These are phyloP conservation scores for Chalciporus sp. DNA, from an alignment of 1,284 basidiomycete species.

Conservation along the genomic window DNA sequence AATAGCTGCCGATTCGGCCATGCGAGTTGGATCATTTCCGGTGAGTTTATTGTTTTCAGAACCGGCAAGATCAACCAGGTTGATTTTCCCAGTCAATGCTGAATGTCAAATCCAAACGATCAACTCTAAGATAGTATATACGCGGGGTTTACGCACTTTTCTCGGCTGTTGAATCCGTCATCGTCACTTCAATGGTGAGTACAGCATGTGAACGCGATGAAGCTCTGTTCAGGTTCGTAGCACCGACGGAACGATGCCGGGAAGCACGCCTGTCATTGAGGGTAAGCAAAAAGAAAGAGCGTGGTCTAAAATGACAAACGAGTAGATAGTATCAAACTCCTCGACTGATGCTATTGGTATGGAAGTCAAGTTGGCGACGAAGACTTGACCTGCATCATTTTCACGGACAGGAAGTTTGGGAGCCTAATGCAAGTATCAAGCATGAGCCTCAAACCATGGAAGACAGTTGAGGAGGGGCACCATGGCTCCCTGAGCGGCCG, in stretches of 20 bases:
- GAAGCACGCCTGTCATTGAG: conserved; percentile 55
- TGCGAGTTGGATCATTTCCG: conserved; percentile 77
- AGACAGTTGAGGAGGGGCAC: not conserved
- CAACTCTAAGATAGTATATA: not conserved
- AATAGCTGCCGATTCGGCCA: conserved; percentile 83
- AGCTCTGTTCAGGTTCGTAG: conserved; percentile 76
- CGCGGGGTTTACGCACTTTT: conserved; percentile 42
- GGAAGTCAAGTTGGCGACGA: conserved; percentile 72
- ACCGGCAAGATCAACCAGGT: conserved; percentile 84
- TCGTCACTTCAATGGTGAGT: conserved; percentile 65
- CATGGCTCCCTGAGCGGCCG: not conserved
- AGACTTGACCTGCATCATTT: conserved; percentile 72
- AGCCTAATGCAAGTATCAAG: conserved; percentile 45
- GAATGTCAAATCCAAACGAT: not conserved
- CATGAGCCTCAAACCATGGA: not conserved
- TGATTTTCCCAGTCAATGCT: conserved; percentile 75
- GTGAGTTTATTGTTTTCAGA: conserved; percentile 89
- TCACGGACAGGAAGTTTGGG: conserved; percentile 81
- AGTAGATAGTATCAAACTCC: conserved; percentile 69
- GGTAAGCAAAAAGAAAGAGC: not conserved
- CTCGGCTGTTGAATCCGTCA: conserved; percentile 49
- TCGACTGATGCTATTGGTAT: conserved; percentile 50
- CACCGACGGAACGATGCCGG: conserved; percentile 77
- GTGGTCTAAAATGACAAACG: conserved; percentile 44
- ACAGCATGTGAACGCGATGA: conserved; percentile 87